Base-by-base conservation (phyloP, 768 basidiomycete genomes). In the Pulveroboletus sp. region DNA sequence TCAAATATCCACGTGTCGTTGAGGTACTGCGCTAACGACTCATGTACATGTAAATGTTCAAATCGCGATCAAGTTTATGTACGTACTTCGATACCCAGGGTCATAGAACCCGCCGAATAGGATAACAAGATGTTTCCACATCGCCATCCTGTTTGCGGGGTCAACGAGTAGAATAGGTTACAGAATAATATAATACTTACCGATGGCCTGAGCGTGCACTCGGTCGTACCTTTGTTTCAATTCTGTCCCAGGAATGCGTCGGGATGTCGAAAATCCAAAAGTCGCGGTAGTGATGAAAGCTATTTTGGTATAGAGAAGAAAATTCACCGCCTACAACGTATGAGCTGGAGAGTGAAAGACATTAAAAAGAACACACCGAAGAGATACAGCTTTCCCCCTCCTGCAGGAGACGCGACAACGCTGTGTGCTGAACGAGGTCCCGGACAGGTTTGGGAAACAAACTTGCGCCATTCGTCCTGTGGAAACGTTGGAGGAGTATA, bases 101-200 rank as follows among this genome's bases (percentile, higher is more conserved):
- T 94, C 91, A 53, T 90, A 86, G 64, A 94, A 94, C 1, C 92
- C 93, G 5, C 92, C 94, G 61, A 94, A 97, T 0, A 95, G 73
- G 32, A 94, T 76, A 23, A 94, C 79, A 47, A 77, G 82, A 44
- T 94, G 87, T 62, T 94, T 95, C 89, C 89, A 95, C 37, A 87
- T 71, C 1, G 86, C 86, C 90, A 94, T 92, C 31, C 89, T 89
- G 40, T 23, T n/a, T 13, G 16, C 8, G 35, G 11, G 10, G 1
- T 49, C 6, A 47, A 46, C n/a, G 20, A 40, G 1, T 23, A 1
- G 13, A 11, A 14, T 29, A 7, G 6, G 3, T 16, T 9, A 40
- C 13, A 27, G 3, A 5, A 21, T 39, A 5, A 21, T 39, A 2
- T 1, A 23, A 9, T 1, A 31, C 9, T 54, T 43, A 87, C 82